Base-by-base conservation (phyloP, 306 rosid genomes). In the Vigna mungo region DNA sequence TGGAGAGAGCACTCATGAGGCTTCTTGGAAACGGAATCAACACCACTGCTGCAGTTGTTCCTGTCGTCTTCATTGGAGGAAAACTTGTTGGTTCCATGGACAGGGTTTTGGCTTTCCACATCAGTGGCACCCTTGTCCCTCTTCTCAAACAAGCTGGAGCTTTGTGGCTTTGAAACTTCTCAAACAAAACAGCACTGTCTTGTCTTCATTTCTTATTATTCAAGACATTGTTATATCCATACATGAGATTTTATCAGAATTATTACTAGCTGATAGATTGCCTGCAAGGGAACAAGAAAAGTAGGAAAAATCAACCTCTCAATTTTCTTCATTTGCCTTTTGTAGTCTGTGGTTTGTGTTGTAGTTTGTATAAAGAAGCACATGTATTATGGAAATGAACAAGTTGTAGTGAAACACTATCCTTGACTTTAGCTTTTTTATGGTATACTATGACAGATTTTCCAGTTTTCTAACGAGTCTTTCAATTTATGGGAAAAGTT, bases 101-200 rank as follows among this genome's bases (percentile, higher is more conserved):
- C 73, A 87, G 86, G 76, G 96, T 94, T 69, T 84, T 94, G 93
- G 97, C 96, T 13, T 92, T 94, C 6, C 98, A 94, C 44, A 90
- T 92, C 46, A 90, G 86, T 69, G 96, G 98, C 63, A 60, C 95
- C 4, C 95, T 94, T 10, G 95, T 94, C 25, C 98, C 96, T 20
- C 98, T 92, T 77, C 97, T 94, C 76, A 94, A 94, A 77, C 82
- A 90, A 27, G 98, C 97, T 10, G 98, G 98, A 0, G 98, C 94
- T 46, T 87, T 94, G 36, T 94, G 98, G 97, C 98, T 94, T 64
- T 85, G 64, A 54, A 34, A 32, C 18, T 0, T 16, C 11, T 43
- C 48, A 43, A 43, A 43, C 2, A 43, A 11, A 13, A 11, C 11
- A 56, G 18, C 58, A 74, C 5, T 59, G 18, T 44, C 70, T 61